These are phyloP conservation scores for Amanita fuliginea DNA, from an alignment of 768 basidiomycete genomes.

Conservation along the genomic window DNA sequence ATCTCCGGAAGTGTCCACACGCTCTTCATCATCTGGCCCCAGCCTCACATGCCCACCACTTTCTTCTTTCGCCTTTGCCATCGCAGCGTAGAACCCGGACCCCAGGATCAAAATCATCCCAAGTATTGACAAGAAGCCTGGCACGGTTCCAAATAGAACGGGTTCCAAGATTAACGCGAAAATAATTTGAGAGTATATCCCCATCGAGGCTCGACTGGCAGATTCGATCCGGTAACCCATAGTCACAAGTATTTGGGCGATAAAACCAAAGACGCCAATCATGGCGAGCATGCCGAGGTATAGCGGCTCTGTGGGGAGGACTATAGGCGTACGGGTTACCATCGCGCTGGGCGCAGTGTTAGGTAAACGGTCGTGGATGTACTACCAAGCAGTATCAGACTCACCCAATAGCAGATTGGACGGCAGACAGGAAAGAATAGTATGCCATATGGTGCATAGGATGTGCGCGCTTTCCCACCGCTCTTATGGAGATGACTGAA, in stretches of 20 bases:
- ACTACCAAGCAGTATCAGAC: constrained; percentile 3
- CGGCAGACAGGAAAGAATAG: constrained; percentile 48
- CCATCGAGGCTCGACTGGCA: constrained; percentile 48
- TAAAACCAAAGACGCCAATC: constrained; percentile 43
- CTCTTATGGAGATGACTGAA: constrained; percentile 14
- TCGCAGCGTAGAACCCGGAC: background rate
- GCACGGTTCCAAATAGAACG: background rate
- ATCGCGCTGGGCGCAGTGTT: constrained; percentile 27
- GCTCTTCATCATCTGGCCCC: background rate
- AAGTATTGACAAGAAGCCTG: background rate
- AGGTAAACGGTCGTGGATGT: background rate
- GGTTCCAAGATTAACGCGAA: constrained; percentile 1
- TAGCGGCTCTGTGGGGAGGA: constrained; percentile 30
- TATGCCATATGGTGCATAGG: constrained; percentile 62
- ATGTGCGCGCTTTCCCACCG: constrained; percentile 51
- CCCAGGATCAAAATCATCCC: background rate
- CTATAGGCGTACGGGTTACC: constrained; percentile 23
- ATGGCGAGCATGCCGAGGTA: constrained; percentile 37
- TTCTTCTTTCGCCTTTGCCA: background rate
- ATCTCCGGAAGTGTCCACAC: too few relatives aligned
- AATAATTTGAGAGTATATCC: constrained; percentile 28
- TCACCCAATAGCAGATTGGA: constrained; percentile 25
- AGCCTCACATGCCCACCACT: background rate
- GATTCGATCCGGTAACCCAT: constrained; percentile 52
- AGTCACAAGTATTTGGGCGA: constrained; percentile 29